These are phyloP conservation scores for Amaranthus cruentus DNA, from an alignment of 148 eudicot species.

Conservation along the genomic window DNA sequence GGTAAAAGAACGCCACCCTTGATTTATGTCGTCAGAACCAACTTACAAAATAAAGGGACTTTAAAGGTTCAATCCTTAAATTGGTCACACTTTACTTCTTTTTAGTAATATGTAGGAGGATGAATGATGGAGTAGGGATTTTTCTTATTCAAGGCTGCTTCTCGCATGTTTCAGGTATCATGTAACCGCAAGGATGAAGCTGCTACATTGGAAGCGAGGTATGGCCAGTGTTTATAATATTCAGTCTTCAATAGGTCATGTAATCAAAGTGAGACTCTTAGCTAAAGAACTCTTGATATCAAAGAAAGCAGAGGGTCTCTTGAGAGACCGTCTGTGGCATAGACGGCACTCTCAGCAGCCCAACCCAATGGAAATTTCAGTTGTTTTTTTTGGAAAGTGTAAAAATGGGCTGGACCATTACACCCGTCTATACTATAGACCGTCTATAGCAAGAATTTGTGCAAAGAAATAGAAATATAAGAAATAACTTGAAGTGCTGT, in stretches of 20 bases:
- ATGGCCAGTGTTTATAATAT: slow-evolving; percentile 8
- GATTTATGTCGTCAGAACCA: slow-evolving; percentile 23
- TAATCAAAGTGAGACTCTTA: neutral
- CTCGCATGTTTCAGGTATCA: slow-evolving; percentile 42
- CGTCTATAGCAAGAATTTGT: no score
- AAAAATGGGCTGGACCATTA: neutral
- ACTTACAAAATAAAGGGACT: slow-evolving; percentile 21
- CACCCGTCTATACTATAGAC: no score
- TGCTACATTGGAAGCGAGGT: slow-evolving; percentile 62
- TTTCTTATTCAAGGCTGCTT: slow-evolving; percentile 1
- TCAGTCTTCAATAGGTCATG: neutral
- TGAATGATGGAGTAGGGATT: neutral
- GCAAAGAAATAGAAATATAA: no score
- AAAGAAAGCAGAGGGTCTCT: no score
- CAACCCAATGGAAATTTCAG: neutral
- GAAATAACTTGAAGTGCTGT: neutral
- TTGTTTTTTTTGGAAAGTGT: neutral
- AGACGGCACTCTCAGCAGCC: no score
- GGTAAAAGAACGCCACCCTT: slow-evolving; percentile 23
- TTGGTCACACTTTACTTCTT: slow-evolving; percentile 7
- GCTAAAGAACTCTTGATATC: neutral
- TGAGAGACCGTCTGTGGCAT: no score
- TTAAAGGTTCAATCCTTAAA: slow-evolving; percentile 40
- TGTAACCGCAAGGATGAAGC: slow-evolving; percentile 48
- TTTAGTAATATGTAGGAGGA: neutral